Base-by-base conservation (phyloP, 257 asterid genomes). In the Nyctanthes arbortristis region DNA sequence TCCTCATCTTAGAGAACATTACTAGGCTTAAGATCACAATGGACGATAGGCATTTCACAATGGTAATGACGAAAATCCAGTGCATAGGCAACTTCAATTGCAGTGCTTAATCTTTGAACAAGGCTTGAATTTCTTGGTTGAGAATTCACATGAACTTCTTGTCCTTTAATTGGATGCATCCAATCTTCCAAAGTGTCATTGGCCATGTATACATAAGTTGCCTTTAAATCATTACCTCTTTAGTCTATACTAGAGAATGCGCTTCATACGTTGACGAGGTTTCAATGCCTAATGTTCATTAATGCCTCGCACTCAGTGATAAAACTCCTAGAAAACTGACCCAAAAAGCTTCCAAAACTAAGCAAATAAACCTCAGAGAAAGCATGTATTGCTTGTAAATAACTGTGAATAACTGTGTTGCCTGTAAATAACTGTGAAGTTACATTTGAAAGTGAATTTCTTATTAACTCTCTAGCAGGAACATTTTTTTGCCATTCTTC, bases 51-150 rank as follows among this genome's bases (percentile, higher is more conserved):
- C 7, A 10, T 45, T 37, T 60, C 76, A 35, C 77, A 69, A 22
- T 78, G 57, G 24, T 73, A 65, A 25, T 78, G 82, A 55, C 73
- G 82, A 65, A 73, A 78, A 60, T 78, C 77, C 27, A 78, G 30
- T 8, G 77, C 77, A 32, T 25, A 60, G 0, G 79, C 77, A 2
- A 78, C 71, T 39, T 78, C 83, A 64, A 28, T 61, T 18, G 77
- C 71, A 25, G 74, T 65, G 29, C 57, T 73, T 45, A 78, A 20
- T 57, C 79, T 78, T 62, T 69, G 77, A 33, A 28, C 4, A 18
- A 78, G 37, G 33, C 59, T 30, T 29, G 66, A 55, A 61, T 36
- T 36, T 57, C 35, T 33, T 1, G 60, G n/a, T n/a, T n/a, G 31
- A 11, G 20, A 40, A 36, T 16, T 40, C 45, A 30, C 36, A 27